Conservation (phyloP, 768 basidiomycete genomes). For the Jaapia argillacea region DNA sequence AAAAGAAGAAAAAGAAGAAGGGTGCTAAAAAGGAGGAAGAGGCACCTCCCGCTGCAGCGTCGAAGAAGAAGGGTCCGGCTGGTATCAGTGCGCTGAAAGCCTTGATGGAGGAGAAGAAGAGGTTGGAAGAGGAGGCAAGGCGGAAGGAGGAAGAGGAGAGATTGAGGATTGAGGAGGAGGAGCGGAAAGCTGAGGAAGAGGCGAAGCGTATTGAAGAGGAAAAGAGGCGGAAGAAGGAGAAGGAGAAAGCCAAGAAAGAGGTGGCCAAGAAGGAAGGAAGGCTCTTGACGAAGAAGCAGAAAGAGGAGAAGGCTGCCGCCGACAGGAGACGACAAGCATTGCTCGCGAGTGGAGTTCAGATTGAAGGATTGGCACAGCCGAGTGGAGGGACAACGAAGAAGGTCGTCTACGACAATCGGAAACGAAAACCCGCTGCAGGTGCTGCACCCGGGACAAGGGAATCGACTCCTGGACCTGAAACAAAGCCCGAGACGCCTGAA, state of each 20-base stretch:
- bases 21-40: constrained; percentile 65
- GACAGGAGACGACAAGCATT: constrained; percentile 88
- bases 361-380: constrained; percentile 77
- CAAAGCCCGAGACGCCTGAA: constrained; percentile 36
- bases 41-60: constrained; percentile 21
- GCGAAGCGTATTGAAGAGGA: constrained; percentile 70
- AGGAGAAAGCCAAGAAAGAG: constrained; percentile 86
- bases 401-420: constrained; percentile 74
- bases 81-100: constrained; percentile 81
- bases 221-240: constrained; percentile 78
- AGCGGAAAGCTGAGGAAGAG: constrained; percentile 68
- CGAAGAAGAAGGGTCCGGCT: constrained; percentile 58
- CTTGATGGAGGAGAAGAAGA: constrained; percentile 87
- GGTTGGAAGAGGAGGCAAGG: constrained; percentile 76
- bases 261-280: constrained; percentile 89
- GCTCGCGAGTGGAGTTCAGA: constrained; percentile 78
- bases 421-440: constrained; percentile 57
- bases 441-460: constrained; percentile 24
- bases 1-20: constrained; percentile 83
- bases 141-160: constrained; percentile 68
- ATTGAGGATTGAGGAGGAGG: constrained; percentile 82
- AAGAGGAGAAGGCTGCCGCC: constrained; percentile 83
- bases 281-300: constrained; percentile 94
- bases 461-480: constrained; percentile 42
- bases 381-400: constrained; percentile 48